Percentiles rank a stretch among this genome's conserved stretches.
These are phyloP conservation scores for Gynochthodes officinalis DNA, from an alignment of 257 asterid genomes.

Conservation along the genomic window DNA sequence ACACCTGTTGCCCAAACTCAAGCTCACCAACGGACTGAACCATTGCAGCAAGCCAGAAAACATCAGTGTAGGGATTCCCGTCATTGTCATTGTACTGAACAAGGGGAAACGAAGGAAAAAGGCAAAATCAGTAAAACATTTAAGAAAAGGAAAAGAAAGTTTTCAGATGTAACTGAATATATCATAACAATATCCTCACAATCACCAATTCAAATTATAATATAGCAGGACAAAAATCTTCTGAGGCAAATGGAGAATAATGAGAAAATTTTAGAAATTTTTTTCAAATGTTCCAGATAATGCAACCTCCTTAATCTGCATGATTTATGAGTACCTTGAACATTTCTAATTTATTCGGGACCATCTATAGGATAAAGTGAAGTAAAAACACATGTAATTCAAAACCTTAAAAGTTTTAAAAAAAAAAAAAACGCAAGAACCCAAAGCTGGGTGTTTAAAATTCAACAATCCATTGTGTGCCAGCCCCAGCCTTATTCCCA, in stretches of 20 bases:
- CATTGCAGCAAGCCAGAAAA: conserved; percentile 92
- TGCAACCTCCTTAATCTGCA: not conserved
- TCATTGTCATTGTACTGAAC: conserved; percentile 88
- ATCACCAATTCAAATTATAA: not conserved
- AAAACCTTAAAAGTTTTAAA: no score
- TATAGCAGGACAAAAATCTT: not conserved
- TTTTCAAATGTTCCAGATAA: not conserved
- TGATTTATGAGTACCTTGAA: not conserved
- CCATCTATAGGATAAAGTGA: no score
- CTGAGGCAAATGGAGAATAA: not conserved
- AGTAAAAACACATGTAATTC: no score
- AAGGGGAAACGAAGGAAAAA: conserved; percentile 14
- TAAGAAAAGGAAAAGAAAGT: not conserved
- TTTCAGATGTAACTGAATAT: not conserved
- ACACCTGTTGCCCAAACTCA: conserved; percentile 93
- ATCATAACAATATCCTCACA: not conserved
- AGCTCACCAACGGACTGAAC: conserved; percentile 93
- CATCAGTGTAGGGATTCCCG: conserved; percentile 91
- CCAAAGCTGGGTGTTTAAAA: no score
- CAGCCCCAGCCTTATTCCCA: no score
- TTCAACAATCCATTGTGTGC: no score
- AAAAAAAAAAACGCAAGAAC: no score
- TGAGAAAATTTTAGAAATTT: not conserved
- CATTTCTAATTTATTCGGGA: no score
- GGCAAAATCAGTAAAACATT: not conserved